These are phyloP conservation scores for Neurospora tetrasperma DNA, from an alignment of 495 filamentous ascomycete species.

Conservation along the genomic window DNA sequence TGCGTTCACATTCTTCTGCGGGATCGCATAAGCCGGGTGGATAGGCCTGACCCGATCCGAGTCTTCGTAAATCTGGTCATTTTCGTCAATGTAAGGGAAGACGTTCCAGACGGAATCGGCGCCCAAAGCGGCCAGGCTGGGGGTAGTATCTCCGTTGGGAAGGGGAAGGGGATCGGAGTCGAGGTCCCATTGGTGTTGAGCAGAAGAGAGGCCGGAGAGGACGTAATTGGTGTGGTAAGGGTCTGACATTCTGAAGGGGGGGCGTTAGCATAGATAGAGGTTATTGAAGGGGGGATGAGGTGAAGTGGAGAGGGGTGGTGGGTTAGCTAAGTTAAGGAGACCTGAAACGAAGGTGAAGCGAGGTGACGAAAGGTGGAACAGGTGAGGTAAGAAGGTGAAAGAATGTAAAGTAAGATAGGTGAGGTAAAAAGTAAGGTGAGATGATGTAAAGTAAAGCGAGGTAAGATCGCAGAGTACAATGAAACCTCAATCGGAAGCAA, in stretches of 20 bases:
- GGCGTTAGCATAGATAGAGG: background rate
- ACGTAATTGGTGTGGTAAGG: constrained; percentile 90
- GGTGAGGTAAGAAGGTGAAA: background rate
- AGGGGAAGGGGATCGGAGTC: constrained; percentile 16
- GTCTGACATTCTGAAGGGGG: constrained; percentile 52
- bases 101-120: constrained; percentile 46
- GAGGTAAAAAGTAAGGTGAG: background rate
- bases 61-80: constrained; percentile 39
- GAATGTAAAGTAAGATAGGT: background rate
- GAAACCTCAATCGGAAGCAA: background rate
- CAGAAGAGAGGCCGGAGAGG: constrained; percentile 71
- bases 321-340: background rate
- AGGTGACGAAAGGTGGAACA: background rate
- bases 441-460: background rate
- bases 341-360: background rate
- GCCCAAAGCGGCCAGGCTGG: constrained; percentile 7
- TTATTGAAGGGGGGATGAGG: background rate
- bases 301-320: constrained; percentile 1
- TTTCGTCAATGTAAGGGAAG: constrained; percentile 35
- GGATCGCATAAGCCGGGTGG: constrained; percentile 82
- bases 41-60: constrained; percentile 45
- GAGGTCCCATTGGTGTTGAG: constrained; percentile 66
- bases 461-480: background rate
- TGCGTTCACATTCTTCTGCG: constrained; percentile 53
- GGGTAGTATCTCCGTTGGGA: constrained; percentile 8